A percentile compares a stretch with the other conserved stretches of the same genome.
Conservation (phyloP, 192 early-diverging fungal species). For the Lobosporangium transversale region DNA sequence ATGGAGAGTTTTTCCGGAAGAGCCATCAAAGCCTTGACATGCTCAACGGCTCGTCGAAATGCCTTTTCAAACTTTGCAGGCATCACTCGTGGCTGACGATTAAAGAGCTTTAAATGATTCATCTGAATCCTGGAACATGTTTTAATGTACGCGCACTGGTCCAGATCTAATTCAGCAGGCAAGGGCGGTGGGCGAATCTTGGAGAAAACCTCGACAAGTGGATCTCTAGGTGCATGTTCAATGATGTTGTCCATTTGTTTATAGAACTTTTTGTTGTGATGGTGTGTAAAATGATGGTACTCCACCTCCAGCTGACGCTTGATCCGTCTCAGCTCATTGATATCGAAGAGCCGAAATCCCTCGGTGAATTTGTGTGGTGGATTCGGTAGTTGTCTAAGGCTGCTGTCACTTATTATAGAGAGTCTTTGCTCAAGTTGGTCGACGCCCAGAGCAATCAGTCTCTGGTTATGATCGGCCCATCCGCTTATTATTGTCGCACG, state of each 20-base stretch:
- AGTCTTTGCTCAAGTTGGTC: not conserved
- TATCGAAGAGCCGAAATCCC: slow-evolving; percentile 6
- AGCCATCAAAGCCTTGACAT: slow-evolving; percentile 19
- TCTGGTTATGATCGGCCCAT: too few relatives aligned
- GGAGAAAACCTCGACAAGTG: slow-evolving; percentile 2
- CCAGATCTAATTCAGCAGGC: not conserved
- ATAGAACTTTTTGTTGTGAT: slow-evolving; percentile 4
- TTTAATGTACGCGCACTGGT: slow-evolving; percentile 15
- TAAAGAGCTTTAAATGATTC: slow-evolving; percentile 36
- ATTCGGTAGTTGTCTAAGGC: not conserved
- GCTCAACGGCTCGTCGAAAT: slow-evolving; percentile 14
- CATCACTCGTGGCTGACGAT: slow-evolving; percentile 12
- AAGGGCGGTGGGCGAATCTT: slow-evolving; percentile 14
- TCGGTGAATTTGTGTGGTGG: too few relatives aligned
- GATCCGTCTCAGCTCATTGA: not conserved
- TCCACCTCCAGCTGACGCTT: slow-evolving; percentile 7
- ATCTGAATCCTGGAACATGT: slow-evolving; percentile 26
- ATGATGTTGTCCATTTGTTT: slow-evolving; percentile 24
- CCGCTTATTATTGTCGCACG: not conserved
- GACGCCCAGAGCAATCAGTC: not conserved
- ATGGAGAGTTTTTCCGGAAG: slow-evolving; percentile 25
- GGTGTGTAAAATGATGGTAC: slow-evolving; percentile 23
- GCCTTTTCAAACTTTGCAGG: slow-evolving; percentile 7
- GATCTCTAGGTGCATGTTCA: slow-evolving; percentile 12
- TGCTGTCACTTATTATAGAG: not conserved